phyloP scores from a whole-genome alignment of 176 grass and related monocot species.

The Aegilops speltoides region DNA sequence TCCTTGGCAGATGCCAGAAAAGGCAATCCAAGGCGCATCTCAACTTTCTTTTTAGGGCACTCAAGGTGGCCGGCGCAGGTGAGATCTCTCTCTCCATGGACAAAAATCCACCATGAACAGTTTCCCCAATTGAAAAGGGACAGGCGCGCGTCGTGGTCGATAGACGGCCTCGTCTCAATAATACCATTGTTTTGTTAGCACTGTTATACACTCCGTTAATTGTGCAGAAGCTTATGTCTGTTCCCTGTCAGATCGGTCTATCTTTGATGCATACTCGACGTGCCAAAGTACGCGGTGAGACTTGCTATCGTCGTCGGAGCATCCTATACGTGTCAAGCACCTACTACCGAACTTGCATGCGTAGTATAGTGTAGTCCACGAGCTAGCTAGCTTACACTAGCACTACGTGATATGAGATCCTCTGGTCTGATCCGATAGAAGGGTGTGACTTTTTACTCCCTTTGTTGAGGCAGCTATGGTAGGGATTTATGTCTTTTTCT shows the following conservation, averaged over 20 bases:
- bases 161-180: background rate
- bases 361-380: slow-evolving; percentile 2
- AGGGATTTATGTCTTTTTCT: slow-evolving; percentile 17
- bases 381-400: background rate
- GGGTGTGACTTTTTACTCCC: too few relatives aligned
- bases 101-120: background rate
- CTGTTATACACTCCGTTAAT: background rate
- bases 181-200: background rate
- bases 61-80: background rate
- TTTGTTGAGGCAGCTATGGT: slow-evolving; percentile 21
- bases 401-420: background rate
- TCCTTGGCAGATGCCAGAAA: background rate
- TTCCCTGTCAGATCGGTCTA: background rate
- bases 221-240: background rate
- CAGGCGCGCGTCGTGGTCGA: background rate
- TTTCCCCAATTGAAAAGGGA: background rate
- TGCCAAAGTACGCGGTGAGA: background rate
- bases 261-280: background rate
- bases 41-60: slow-evolving; percentile 7
- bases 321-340: background rate
- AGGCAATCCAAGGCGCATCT: background rate
- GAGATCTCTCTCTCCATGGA: background rate
- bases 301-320: background rate
- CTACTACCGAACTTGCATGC: background rate
- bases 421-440: background rate